Conservation (phyloP, 1,139 yeast species). For the Saccharomycopsis crataegensis region DNA sequence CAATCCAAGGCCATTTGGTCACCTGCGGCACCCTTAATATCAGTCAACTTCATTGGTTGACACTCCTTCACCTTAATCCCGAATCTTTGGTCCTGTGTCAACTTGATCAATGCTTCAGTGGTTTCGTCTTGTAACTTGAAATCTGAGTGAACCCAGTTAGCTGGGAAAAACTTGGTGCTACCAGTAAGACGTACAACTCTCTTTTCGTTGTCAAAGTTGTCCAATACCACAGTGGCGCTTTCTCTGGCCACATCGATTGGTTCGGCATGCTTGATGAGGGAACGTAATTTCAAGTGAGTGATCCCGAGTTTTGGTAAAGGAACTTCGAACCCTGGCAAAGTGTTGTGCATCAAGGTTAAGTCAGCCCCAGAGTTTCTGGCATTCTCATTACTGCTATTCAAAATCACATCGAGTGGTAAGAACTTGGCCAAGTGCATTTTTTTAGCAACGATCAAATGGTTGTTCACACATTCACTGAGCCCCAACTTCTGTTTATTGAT, state of each 20-base stretch:
- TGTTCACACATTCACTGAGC: slow-evolving; percentile 70
- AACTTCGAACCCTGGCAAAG: slow-evolving; percentile 64
- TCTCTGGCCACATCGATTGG: slow-evolving; percentile 68
- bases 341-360: slow-evolving; percentile 30
- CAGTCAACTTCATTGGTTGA: slow-evolving; percentile 41
- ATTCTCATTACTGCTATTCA: slow-evolving; percentile 33
- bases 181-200: slow-evolving; percentile 69
- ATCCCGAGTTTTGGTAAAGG: slow-evolving; percentile 68
- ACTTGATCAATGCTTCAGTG: slow-evolving; percentile 46
- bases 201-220: slow-evolving; percentile 29
- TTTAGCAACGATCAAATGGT: slow-evolving; percentile 69
- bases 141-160: slow-evolving; percentile 83
- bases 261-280: slow-evolving; percentile 49
- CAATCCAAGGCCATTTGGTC: not conserved
- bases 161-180: slow-evolving; percentile 55
- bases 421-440: slow-evolving; percentile 69
- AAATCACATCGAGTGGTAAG: slow-evolving; percentile 58
- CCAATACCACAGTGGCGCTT: slow-evolving; percentile 60
- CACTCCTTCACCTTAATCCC: slow-evolving; percentile 60
- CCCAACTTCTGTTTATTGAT: slow-evolving; percentile 65
- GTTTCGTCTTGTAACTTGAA: slow-evolving; percentile 48
- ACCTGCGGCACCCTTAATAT: not conserved
- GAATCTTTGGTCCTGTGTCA: slow-evolving; percentile 58
- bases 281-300: slow-evolving; percentile 55
- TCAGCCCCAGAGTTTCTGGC: slow-evolving; percentile 58